Conservation (phyloP, 306 rosid species). For the Castanea sativa region DNA sequence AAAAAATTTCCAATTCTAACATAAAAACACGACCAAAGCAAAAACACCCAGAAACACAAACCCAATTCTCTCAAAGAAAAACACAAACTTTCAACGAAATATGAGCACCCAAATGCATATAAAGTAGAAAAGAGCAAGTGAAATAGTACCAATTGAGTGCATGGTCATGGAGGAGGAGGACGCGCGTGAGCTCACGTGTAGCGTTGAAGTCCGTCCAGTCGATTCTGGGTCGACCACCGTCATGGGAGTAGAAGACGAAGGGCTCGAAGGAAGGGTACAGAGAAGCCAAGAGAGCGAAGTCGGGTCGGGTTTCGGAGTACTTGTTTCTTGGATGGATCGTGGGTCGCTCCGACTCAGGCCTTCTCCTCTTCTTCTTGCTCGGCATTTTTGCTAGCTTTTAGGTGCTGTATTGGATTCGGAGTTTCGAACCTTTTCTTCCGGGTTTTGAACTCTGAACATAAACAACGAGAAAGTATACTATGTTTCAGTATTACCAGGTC, state of each 20-base stretch:
- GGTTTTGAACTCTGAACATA: not conserved
- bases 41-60: not conserved
- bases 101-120: not conserved
- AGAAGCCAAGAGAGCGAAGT: slow-evolving; percentile 69
- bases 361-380: slow-evolving; percentile 50
- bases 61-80: not conserved
- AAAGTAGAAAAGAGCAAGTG: too few species aligned
- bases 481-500: too few species aligned
- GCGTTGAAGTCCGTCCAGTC: slow-evolving; percentile 88
- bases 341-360: slow-evolving; percentile 26
- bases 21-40: too few species aligned
- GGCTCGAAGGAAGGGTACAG: slow-evolving; percentile 70
- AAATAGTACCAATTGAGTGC: slow-evolving; percentile 36
- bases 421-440: not conserved
- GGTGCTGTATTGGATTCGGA: not conserved
- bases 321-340: slow-evolving; percentile 64
- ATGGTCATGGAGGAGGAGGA: slow-evolving; percentile 50
- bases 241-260: slow-evolving; percentile 35
- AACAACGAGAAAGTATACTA: too few species aligned
- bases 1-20: too few species aligned
- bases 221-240: slow-evolving; percentile 40
- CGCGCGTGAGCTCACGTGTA: slow-evolving; percentile 72
- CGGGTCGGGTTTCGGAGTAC: slow-evolving; percentile 74
- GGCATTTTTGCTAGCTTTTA: slow-evolving; percentile 7
- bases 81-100: not conserved